Percentiles rank a stretch among this genome's conserved stretches.
Evolutionary conservation across 805 yeast genomes (phyloP).

Genomic region (Saccharomyces eubayanus): DNA sequence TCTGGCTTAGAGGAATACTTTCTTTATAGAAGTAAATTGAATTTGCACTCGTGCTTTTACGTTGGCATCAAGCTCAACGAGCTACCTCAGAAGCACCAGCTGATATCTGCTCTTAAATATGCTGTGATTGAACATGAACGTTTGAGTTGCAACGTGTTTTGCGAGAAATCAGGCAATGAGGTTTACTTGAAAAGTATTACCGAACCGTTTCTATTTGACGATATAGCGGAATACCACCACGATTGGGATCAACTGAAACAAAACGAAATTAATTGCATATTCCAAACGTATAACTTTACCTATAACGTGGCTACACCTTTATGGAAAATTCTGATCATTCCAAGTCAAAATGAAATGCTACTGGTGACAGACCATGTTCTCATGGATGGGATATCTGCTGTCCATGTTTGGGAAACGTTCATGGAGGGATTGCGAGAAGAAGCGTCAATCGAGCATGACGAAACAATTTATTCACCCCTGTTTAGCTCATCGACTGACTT

Average conservation of each 20-base stretch:
- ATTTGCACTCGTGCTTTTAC: constrained; percentile 24
- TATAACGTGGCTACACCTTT: constrained; percentile 14
- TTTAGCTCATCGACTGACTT: background rate
- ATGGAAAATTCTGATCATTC: constrained; percentile 22
- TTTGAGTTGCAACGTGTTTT: constrained; percentile 15
- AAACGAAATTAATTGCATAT: constrained; percentile 13
- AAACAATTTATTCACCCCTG: background rate
- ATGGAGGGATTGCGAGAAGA: constrained; percentile 7
- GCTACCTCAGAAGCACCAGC: constrained; percentile 8
- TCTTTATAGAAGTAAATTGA: constrained; percentile 18
- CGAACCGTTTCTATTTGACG: constrained; percentile 10
- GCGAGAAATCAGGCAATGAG: background rate
- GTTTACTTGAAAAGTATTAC: background rate
- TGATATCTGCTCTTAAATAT: constrained; percentile 9
- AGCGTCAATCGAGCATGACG: background rate
- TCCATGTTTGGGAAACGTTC: constrained; percentile 15
- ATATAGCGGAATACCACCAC: constrained; percentile 14
- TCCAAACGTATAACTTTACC: constrained; percentile 13
- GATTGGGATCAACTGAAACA: constrained; percentile 10
- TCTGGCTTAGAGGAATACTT: constrained; percentile 19
- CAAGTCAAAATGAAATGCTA: constrained; percentile 10
- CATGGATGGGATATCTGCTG: constrained; percentile 25
- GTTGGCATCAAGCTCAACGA: constrained; percentile 16
- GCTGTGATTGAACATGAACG: constrained; percentile 11
- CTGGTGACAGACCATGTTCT: constrained; percentile 21